phyloP scores from a whole-genome alignment of 345 rosid species.

The Arabidopsis arenosa region DNA sequence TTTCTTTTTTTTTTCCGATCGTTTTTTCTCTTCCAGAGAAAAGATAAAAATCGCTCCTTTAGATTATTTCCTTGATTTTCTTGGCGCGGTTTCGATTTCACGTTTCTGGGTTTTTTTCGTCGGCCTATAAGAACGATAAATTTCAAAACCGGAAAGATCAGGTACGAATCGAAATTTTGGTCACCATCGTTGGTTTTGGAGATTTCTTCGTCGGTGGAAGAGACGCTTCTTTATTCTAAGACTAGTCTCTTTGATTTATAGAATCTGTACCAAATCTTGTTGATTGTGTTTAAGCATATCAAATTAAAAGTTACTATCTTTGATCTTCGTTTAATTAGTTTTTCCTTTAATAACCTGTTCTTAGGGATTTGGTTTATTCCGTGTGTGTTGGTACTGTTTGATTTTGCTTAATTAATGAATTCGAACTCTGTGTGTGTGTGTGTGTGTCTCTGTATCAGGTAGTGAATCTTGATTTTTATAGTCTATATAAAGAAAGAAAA shows the following conservation, averaged over 20 bases:
- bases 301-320: not conserved
- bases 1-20: slow-evolving; percentile 13
- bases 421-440: not conserved
- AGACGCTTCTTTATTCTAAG: slow-evolving; percentile 6
- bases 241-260: slow-evolving; percentile 42
- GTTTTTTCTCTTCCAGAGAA: slow-evolving; percentile 15
- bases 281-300: slow-evolving; percentile 16
- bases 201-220: slow-evolving; percentile 29
- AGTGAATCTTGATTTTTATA: slow-evolving; percentile 10
- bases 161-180: slow-evolving; percentile 41
- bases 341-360: slow-evolving; percentile 14
- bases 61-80: slow-evolving; percentile 44
- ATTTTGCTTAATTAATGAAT: slow-evolving; percentile 4
- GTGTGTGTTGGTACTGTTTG: not conserved
- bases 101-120: slow-evolving; percentile 50
- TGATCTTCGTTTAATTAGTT: slow-evolving; percentile 16
- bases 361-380: slow-evolving; percentile 31
- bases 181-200: slow-evolving; percentile 24
- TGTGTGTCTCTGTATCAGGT: slow-evolving; percentile 27
- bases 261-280: slow-evolving; percentile 22
- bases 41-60: slow-evolving; percentile 19
- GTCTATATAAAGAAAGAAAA: slow-evolving; percentile 35
- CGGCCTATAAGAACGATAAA: slow-evolving; percentile 17
- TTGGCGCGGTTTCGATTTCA: slow-evolving; percentile 37
- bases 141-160: slow-evolving; percentile 38